Evolutionary conservation across 441 rosid genomes (phyloP), one percentile per base, ranked within the genome.

Genomic region (Pelargonium cotyledonis): DNA sequence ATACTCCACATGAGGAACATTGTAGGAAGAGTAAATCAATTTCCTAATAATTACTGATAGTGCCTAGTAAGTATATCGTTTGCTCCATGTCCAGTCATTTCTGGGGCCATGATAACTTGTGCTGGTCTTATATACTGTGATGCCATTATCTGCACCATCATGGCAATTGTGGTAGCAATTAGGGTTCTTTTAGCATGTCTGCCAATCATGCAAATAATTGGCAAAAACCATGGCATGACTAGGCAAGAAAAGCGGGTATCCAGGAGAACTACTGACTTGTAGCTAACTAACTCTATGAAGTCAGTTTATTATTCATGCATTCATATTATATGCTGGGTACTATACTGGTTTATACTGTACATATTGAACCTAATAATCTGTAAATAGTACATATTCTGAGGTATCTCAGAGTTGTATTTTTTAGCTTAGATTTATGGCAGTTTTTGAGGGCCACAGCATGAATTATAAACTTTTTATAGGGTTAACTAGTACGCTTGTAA

Each of bases 1-100:
- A 63, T 21, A 65, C 41, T 31, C n/a, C 46, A 70, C 5, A 68
- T 71, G 46, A 62, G 61, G 46, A 64, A 43, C 58, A 51, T n/a
- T 51, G 58, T 51, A 1, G 16, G 8, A 75, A 64, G 63, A 61
- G 8, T 35, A 9, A 14, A 69, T 57, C 35, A 51, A 55, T 65
- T 62, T 65, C 4, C 73, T 38, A 1, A 1, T 46, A 14, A 51
- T 51, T 5, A 51, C 14, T 12, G 57, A 5, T 51, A 51, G 58
- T 51, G 58, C 4, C n/a, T 51, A 51, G 58, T 18, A 51, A 51
- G 58, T 51, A 51, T 14, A 51, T 51, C 16, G n/a, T n/a, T 12
- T 14, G 58, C 58, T 51, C 58, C 58, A n/a, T 14, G 58, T 18
- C 58, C 58, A 14, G 12, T 51, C 58, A 51, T n/a, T 51, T 51